Evolutionary conservation across 371 early-diverging fungal species (phyloP), one percentile per base, ranked within the genome.

Genomic region (Mortierella sp.): DNA sequence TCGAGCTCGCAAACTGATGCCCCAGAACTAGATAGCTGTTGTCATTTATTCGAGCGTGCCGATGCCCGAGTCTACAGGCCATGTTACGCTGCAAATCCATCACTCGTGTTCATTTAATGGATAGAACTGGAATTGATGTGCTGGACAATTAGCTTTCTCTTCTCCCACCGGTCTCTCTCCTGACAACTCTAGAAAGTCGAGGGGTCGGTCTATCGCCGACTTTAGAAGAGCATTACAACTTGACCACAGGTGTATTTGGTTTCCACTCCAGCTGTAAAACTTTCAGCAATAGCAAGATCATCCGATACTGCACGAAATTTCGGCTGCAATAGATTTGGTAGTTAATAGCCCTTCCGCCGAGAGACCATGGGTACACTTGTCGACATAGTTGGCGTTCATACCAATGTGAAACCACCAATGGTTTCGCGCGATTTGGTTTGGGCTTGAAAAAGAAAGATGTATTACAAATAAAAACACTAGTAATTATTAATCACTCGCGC

Each of bases 11-110:
- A 45, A 62, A 1, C 70, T 78, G 30, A 73, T 74, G 0, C 71
- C 74, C 0, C 74, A 73, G 65, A 74, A 74, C 22, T 49, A 74
- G 52, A 64, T 74, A 43, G 62, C 74, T 8, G 70, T 78, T 10
- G 79, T 74, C 5, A 66, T 70, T 32, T 71, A 78, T 39, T 61
- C 73, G n/a, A 70, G 57, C 18, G 22, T 22, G 9, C 43, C 45
- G 14, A 18, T 45, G 6, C 6, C 51, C 4, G 9, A 37, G 43
- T 10, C 62, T 32, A 0, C 9, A 1, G 11, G 22, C 30, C 20
- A 30, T 30, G 4, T 30, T 30, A 30, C 4, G n/a, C n/a, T n/a
- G n/a, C n/a, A n/a, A n/a, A n/a, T n/a, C 30, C 72, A 10, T 26
- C 39, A 49, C n/a, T 10, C 72, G 77, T 12, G 55, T 64, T 3